Base-by-base conservation (phyloP, 2,329 filamentous ascomycete genomes). In the Penicillium sp. region DNA sequence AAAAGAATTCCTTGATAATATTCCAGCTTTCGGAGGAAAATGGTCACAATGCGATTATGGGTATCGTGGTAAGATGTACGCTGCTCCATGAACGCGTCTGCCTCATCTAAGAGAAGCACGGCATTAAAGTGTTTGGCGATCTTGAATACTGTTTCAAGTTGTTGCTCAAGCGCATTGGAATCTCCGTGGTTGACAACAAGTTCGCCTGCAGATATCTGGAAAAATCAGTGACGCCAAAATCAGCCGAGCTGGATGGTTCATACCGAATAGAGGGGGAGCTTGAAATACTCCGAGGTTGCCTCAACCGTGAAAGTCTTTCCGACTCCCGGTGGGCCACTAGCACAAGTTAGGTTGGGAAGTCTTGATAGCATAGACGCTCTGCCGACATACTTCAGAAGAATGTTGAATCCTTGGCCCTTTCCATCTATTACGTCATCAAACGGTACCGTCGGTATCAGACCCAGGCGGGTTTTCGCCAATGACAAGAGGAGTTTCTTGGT, bases 1-100 rank as follows among this genome's bases (percentile, higher is more conserved):
- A 76, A 71, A 16, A 77, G 63, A 13, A 76, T 67, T 22, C 75
- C 75, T 29, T 66, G 36, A 52, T 71, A 75, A 58, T 75, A 75
- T 43, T 76, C 73, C 0, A 76, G 65, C 16, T 66, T 66, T 14
- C 73, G 67, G n/a, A 76, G 64, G 49, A 76, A 76, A 21, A 75
- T 64, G 16, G 58, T 64, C 14, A 67, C 63, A 1, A 69, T 56
- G 9, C 54, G 59, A 62, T 72, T 67, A 11, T 67, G 53, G 13
- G 18, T 45, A 54, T 71, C 66, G 8, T 75, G 55, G 24, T 51
- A 36, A 50, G 34, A 14, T 32, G 39, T 58, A 9, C 64, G 58
- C 13, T 54, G 29, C 36, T 64, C 60, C 32, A 71, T 56, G 36
- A 76, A 77, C 5, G 73, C 67, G 52, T 77, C 73, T 7, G 71